phyloP scores from a whole-genome alignment of 768 basidiomycete genomes.

The Rhizopogon vesiculosus region DNA sequence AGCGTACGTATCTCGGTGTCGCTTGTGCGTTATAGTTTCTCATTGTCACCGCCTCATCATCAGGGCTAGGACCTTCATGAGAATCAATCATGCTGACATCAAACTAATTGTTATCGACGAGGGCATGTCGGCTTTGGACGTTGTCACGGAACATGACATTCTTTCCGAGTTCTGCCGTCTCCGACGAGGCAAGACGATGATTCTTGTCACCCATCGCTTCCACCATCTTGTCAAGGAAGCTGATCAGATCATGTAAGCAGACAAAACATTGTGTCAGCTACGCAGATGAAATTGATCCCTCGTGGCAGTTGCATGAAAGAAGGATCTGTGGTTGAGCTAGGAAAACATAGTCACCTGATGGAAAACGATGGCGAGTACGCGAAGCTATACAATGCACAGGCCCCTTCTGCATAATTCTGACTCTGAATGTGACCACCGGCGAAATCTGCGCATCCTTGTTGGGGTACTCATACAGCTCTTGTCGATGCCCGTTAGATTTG shows the following conservation, averaged over 20 bases:
- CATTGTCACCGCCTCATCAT: not conserved
- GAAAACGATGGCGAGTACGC: constrained; percentile 19
- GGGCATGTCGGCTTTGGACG: constrained; percentile 53
- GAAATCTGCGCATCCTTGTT: not conserved
- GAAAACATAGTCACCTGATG: constrained; percentile 26
- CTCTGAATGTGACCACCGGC: not conserved
- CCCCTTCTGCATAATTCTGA: not conserved
- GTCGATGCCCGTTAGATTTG: not conserved
- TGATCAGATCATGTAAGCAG: constrained; percentile 46
- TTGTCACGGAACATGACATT: constrained; percentile 46
- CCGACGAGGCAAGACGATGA: constrained; percentile 44
- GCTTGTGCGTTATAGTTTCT: not conserved
- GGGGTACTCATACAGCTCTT: not conserved
- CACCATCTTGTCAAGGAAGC: constrained; percentile 44
- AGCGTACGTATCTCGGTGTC: constrained; percentile 32
- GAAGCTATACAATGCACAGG: constrained; percentile 22
- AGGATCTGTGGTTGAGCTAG: constrained; percentile 25
- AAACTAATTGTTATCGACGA: constrained; percentile 54
- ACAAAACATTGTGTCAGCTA: not conserved
- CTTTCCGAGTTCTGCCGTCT: constrained; percentile 33
- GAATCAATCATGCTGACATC: constrained; percentile 26
- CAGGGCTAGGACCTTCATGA: constrained; percentile 46
- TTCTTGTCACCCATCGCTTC: constrained; percentile 56
- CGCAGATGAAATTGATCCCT: not conserved
- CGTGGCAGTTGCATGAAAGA: constrained; percentile 26